Base-by-base conservation (phyloP, 768 basidiomycete species). In the Boletus sensibilis region DNA sequence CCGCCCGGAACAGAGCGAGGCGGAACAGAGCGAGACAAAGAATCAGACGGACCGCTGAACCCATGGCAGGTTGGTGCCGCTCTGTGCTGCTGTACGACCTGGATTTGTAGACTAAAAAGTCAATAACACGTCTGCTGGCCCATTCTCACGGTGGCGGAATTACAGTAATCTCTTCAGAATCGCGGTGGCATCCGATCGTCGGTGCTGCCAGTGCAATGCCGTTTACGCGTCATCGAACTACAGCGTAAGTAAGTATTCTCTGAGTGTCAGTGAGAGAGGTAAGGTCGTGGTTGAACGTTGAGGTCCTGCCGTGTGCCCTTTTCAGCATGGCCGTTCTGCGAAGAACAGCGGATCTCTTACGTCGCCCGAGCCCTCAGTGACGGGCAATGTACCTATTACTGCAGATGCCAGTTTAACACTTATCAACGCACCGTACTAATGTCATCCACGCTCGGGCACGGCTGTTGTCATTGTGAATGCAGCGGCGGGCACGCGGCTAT, bases 1-100 rank as follows among this genome's bases (percentile, higher is more conserved):
- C 62, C 52, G 41, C 31, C 34, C 50, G 38, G 56, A 53, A 64
- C 38, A 42, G 50, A 35, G 50, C 56, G 50, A 65, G 40, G 42
- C 52, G 25, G 50, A 54, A 59, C 39, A 52, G 46, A 34, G 45
- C 50, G 52, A 56, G 25, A 43, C 48, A 40, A 55, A 18, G 41
- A 43, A 47, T 50, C 43, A n/a, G 12, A 33, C 14, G 21, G 14
- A 31, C 27, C n/a, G 14, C 14, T 33, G 31, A 41, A n/a, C 12
- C 7, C 13, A 31, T 23, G 38, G 27, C 29, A 14, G 23, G 35
- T 12, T 27, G 14, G 25, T 27, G 10, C 23, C 6, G n/a, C 16
- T 14, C 12, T 7, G 25, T 14, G 5, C 33, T 6, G 9, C 8
- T n/a, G 9, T 16, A 13, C 9, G 16, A 21, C 11, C 52, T 41